phyloP scores from a whole-genome alignment of 129 eudicot genomes.

The Smallanthus sonchifolius region DNA sequence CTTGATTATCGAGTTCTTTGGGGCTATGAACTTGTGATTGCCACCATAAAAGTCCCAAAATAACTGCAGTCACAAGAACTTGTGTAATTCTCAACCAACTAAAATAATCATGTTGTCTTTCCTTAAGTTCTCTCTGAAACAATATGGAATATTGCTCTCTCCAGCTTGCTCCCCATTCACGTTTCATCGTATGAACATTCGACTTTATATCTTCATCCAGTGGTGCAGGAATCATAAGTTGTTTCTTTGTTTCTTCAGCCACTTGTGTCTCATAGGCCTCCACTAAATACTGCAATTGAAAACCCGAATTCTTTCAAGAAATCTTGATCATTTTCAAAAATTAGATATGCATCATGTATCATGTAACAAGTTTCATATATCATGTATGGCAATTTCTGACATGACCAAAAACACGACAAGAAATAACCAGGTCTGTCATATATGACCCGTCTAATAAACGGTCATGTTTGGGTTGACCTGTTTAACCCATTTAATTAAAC shows the following conservation, averaged over 20 bases:
- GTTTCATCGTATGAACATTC: conserved; percentile 40
- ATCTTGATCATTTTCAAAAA: not conserved
- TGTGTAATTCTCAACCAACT: conserved; percentile 95
- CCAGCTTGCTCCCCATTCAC: conserved; percentile 99
- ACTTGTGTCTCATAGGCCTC: conserved; percentile 87
- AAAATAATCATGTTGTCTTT: conserved; percentile 82
- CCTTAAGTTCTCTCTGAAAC: conserved; percentile 83
- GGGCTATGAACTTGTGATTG: conserved; percentile 60
- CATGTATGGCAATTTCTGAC: conserved; percentile 31
- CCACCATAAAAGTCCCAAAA: conserved; percentile 95
- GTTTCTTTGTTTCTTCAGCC: conserved; percentile 66
- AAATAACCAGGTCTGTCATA: too few relatives aligned
- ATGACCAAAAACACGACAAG: too few relatives aligned
- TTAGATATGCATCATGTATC: not conserved
- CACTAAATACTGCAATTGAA: conserved; percentile 63
- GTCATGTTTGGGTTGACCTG: too few relatives aligned
- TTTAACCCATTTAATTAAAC: too few relatives aligned
- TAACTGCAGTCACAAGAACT: conserved; percentile 72
- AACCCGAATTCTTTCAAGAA: not conserved
- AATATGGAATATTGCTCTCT: conserved; percentile 66
- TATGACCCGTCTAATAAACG: too few relatives aligned
- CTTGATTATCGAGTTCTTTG: conserved; percentile 73
- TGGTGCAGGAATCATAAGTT: conserved; percentile 44
- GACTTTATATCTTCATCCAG: conserved; percentile 65
- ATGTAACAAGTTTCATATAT: conserved; percentile 26